phyloP scores from a whole-genome alignment of 495 filamentous ascomycete genomes.

The Bathelium albidoporum region DNA sequence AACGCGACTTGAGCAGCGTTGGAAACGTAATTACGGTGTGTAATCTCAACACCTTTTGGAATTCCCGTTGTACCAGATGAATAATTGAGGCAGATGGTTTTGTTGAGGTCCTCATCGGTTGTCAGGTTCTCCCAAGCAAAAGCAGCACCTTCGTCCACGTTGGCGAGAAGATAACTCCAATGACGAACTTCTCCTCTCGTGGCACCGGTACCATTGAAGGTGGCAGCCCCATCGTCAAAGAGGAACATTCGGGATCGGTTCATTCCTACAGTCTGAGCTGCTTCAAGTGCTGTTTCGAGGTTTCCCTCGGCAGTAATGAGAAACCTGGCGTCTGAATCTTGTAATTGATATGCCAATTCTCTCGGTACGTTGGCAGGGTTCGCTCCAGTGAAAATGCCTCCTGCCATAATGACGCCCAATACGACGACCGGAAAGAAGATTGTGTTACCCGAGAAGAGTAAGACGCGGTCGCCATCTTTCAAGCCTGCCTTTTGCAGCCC shows the following conservation, averaged over 20 bases:
- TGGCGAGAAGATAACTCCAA: constrained; percentile 28
- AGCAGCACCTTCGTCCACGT: constrained; percentile 11
- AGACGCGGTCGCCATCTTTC: constrained; percentile 56
- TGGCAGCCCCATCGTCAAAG: constrained; percentile 28
- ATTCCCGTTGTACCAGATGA: constrained; percentile 70
- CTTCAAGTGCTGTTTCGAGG: constrained; percentile 26
- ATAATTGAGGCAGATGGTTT: constrained; percentile 50
- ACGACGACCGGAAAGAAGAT: constrained; percentile 65
- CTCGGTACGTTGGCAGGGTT: constrained; percentile 63
- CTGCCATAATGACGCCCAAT: constrained; percentile 64
- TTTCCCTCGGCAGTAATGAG: constrained; percentile 33
- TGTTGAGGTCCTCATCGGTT: constrained; percentile 18
- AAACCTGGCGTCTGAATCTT: constrained; percentile 56
- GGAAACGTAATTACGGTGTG: constrained; percentile 60
- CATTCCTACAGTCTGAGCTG: constrained; percentile 21
- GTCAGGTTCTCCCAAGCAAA: constrained; percentile 26
- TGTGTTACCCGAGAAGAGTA: constrained; percentile 38
- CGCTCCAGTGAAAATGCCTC: constrained; percentile 69
- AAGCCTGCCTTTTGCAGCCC: constrained; percentile 59
- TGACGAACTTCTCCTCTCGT: constrained; percentile 17
- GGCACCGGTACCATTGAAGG: constrained; percentile 20
- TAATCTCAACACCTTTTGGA: constrained; percentile 75
- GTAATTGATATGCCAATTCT: constrained; percentile 66
- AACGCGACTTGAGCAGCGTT: constrained; percentile 49
- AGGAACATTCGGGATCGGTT: constrained; percentile 22